Evolutionary conservation across 2,329 filamentous ascomycete species (phyloP), one percentile per base, ranked within the genome.

Genomic region (Xylaria arbuscula): DNA sequence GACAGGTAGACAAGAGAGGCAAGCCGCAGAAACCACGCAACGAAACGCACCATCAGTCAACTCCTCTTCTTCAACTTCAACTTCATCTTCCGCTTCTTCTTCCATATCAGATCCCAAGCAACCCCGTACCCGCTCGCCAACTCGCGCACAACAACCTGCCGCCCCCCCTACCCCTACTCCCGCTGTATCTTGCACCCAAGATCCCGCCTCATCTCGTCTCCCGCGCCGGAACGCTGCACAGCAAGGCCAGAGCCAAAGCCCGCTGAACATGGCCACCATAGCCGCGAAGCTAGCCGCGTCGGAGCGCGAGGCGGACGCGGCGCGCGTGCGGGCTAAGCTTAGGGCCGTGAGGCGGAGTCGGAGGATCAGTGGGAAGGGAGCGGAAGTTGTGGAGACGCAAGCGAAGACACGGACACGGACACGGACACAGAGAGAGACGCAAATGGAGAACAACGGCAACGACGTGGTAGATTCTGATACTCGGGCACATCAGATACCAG

Each of bases 271-370:
- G 84, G 86, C 87, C 9, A 84, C 81, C 40, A 90, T 90, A 69
- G 86, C 87, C 0, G 87, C 88, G 34, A 90, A 90, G 77, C 81
- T 90, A 0, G 89, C 88, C 0, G 88, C 89, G 1, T 87, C 88
- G 0, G 89, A 90, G 71, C 83, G 87, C 19, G 88, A 90, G 62
- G 89, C 89, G 3, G 88, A 90, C 70, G 88, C 88, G 1, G 88
- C 88, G 1, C 83, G 88, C 28, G 87, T 90, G 0, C 81, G 88
- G 3, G 89, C 89, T 2, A 90, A 90, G 76, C 82, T 90, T 36
- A 86, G 84, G 72, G 88, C 88, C 0, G 86, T 85, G 2, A 79
- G 83, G 40, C 53, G 78, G 13, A 78, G 77, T 66, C 77, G 79
- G 34, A 36, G 64, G 71, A 64, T 63, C 74, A 59, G 67, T 70